Evolutionary conservation across 1,139 yeast genomes (phyloP).

Genomic region (Yamadazyma oceani): DNA sequence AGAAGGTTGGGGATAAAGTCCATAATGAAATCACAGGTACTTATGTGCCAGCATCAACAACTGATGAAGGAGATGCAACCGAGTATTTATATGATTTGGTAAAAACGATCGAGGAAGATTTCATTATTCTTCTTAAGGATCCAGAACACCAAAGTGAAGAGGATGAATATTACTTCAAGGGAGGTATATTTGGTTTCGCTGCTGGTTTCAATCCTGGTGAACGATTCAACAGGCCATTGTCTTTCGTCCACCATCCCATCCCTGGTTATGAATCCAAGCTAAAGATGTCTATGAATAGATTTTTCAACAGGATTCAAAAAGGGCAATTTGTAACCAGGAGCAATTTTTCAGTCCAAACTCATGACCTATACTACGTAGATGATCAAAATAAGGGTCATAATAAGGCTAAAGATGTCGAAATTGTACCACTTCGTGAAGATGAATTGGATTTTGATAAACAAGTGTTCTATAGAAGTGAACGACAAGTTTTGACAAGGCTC

Average conservation of each 20-base stretch:
- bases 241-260: slow-evolving; percentile 60
- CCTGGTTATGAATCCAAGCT: slow-evolving; percentile 59
- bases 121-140: slow-evolving; percentile 57
- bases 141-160: slow-evolving; percentile 34
- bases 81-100: slow-evolving; percentile 44
- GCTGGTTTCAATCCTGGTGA: slow-evolving; percentile 70
- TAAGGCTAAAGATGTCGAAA: slow-evolving; percentile 22
- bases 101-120: slow-evolving; percentile 65
- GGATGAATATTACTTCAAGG: slow-evolving; percentile 62
- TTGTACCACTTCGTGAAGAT: slow-evolving; percentile 29
- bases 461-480: slow-evolving; percentile 59
- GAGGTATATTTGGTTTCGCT: slow-evolving; percentile 68
- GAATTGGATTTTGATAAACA: slow-evolving; percentile 53
- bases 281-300: slow-evolving; percentile 61
- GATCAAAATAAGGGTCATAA: slow-evolving; percentile 51
- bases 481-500: slow-evolving; percentile 60
- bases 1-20: slow-evolving; percentile 27
- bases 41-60: slow-evolving; percentile 28
- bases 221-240: slow-evolving; percentile 54
- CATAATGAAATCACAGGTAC: slow-evolving; percentile 45
- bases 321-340: slow-evolving; percentile 58
- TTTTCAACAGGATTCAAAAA: slow-evolving; percentile 48
- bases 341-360: slow-evolving; percentile 65
- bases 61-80: slow-evolving; percentile 18
- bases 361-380: slow-evolving; percentile 50